These are phyloP conservation scores for Fusarium abutilonis DNA, from an alignment of 2,329 filamentous ascomycete species.

Conservation along the genomic window DNA sequence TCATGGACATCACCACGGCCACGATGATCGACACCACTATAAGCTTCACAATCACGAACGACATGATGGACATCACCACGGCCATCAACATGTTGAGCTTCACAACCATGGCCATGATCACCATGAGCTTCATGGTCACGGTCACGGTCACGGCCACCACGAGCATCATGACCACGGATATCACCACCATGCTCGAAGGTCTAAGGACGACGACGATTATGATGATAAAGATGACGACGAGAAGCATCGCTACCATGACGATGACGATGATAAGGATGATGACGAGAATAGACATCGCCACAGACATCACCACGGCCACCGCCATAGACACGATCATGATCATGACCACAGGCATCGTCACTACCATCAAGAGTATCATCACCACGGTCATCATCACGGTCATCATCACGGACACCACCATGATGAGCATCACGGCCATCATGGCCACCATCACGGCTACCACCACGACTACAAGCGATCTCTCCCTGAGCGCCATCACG, in stretches of 20 bases:
- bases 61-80: neutral
- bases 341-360: constrained; percentile 18
- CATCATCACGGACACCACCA: constrained; percentile 7
- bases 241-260: neutral
- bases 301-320: neutral
- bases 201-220: neutral
- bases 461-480: constrained; percentile 17
- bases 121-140: constrained; percentile 4
- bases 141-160: constrained; percentile 6
- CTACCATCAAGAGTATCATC: constrained; percentile 13
- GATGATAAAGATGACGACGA: neutral
- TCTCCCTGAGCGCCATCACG: neutral
- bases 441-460: constrained; percentile 5
- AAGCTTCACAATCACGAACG: too few species aligned
- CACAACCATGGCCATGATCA: neutral
- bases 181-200: constrained; percentile 3
- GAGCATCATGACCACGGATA: constrained; percentile 12
- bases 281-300: constrained; percentile 8
- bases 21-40: too few species aligned
- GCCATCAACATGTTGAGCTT: neutral
- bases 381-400: constrained; percentile 17
- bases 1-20: too few species aligned
- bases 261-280: constrained; percentile 2
- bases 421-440: constrained; percentile 11
- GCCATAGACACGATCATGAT: constrained; percentile 3